Evolutionary conservation across 1,284 basidiomycete genomes (phyloP), one percentile per base, ranked within the genome.

Genomic region (Apiotrichum veenhuisii): DNA sequence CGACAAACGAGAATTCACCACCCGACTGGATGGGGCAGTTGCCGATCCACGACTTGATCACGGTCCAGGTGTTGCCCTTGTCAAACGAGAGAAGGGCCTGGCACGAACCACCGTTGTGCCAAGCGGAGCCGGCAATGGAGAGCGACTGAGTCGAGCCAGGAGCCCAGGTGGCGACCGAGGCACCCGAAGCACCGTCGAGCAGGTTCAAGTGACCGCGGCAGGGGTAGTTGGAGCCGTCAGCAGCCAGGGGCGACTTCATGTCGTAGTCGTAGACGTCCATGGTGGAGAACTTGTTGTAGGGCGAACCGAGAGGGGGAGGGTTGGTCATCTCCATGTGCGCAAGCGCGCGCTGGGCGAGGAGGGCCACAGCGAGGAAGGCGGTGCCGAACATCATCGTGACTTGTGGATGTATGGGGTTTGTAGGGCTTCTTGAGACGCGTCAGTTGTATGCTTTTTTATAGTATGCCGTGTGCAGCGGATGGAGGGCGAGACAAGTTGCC

Each of bases 61-160:
- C 77, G 36, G 70, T 74, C 66, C 76, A 80, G 0, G 73, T 74
- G 30, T 65, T 60, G 30, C 78, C 78, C 30, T 69, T 42, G 62
- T 80, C 78, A 64, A 77, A 78, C 5, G 73, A 74, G 63, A 79
- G 65, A 9, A 69, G 67, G 41, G 73, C 61, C 59, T 79, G 77
- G 62, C 77, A 78, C 30, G 74, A 77, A 10, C 78, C 78, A 20
- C 78, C 78, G 26, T 61, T 65, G 62, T 79, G 78, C 3, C 62
- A 64, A 1, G 76, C 77, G 20, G 69, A 69, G 18, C 72, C 73
- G 20, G 23, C 25, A 17, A 76, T 41, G 18, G 71, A 68, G 57
- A 69, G 67, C 48, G 63, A 64, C 57, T 71, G 58, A 14, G 61
- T 61, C 4, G 62, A 52, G 9, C 73, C 72, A 3, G 71, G 71